These are phyloP conservation scores for Nigrospora osmanthi DNA, from an alignment of 2,329 filamentous ascomycete species.

Conservation along the genomic window DNA sequence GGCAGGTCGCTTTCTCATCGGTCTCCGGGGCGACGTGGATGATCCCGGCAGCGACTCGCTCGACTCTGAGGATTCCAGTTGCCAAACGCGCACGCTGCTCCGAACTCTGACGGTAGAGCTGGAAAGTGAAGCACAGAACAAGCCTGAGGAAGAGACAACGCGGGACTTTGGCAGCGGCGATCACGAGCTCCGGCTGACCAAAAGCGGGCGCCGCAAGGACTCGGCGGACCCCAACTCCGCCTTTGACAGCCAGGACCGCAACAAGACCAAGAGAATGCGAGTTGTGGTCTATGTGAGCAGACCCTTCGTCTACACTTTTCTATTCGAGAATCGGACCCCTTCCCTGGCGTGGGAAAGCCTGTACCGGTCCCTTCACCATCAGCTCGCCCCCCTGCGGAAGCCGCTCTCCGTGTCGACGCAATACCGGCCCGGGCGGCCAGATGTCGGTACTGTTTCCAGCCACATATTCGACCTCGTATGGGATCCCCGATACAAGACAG, in stretches of 20 bases:
- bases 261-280: slow-evolving; percentile 50
- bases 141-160: slow-evolving; percentile 35
- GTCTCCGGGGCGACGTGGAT: slow-evolving; percentile 57
- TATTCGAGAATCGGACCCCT: slow-evolving; percentile 57
- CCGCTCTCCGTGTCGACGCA: slow-evolving; percentile 47
- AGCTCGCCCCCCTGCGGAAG: slow-evolving; percentile 51
- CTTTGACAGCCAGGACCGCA: slow-evolving; percentile 41
- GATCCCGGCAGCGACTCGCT: slow-evolving; percentile 28
- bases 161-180: slow-evolving; percentile 35
- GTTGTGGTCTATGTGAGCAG: slow-evolving; percentile 66
- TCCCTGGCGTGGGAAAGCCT: slow-evolving; percentile 47
- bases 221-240: slow-evolving; percentile 10
- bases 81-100: slow-evolving; percentile 49
- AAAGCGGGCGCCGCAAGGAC: slow-evolving; percentile 7
- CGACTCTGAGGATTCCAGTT: slow-evolving; percentile 13
- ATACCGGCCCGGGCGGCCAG: slow-evolving; percentile 46
- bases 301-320: slow-evolving; percentile 71
- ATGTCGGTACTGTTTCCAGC: slow-evolving; percentile 22
- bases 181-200: slow-evolving; percentile 14
- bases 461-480: slow-evolving; percentile 56
- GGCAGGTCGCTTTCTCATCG: slow-evolving; percentile 54
- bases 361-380: slow-evolving; percentile 53
- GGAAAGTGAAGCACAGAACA: slow-evolving; percentile 30
- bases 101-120: slow-evolving; percentile 63
- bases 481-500: slow-evolving; percentile 46